These are phyloP conservation scores for Candida jianshihensis DNA, from an alignment of 805 yeast species.

Conservation along the genomic window DNA sequence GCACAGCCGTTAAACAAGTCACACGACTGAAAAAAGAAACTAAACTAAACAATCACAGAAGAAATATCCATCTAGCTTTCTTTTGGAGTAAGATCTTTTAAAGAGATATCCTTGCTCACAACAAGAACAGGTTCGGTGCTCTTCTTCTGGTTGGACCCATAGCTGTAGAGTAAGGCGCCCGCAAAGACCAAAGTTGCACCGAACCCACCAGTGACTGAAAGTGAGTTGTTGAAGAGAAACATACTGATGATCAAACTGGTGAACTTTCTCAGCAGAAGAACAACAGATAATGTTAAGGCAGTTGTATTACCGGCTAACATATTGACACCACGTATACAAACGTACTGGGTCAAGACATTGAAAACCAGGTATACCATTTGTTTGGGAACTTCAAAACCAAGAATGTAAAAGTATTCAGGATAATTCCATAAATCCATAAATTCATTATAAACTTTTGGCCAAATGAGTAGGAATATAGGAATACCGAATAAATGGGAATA, in stretches of 20 bases:
- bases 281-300: slow-evolving; percentile 59
- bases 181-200: slow-evolving; percentile 48
- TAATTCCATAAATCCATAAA: slow-evolving; percentile 20
- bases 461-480: slow-evolving; percentile 41
- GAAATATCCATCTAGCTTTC: no score
- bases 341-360: slow-evolving; percentile 47
- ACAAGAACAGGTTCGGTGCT: no score
- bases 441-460: slow-evolving; percentile 25
- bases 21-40: no score
- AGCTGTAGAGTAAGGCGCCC: slow-evolving; percentile 46
- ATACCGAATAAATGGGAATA: slow-evolving; percentile 51
- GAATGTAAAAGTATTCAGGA: slow-evolving; percentile 13
- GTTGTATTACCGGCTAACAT: slow-evolving; percentile 47
- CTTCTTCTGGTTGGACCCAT: slow-evolving; percentile 18
- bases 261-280: slow-evolving; percentile 55
- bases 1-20: no score
- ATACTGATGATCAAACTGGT: slow-evolving; percentile 52
- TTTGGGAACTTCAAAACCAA: slow-evolving; percentile 19
- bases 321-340: slow-evolving; percentile 67
- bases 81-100: no score
- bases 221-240: slow-evolving; percentile 39
- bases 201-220: slow-evolving; percentile 30
- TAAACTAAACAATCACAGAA: no score
- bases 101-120: no score
- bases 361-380: slow-evolving; percentile 26